Conservation (phyloP, 2,329 filamentous ascomycete genomes). For the Delphinella strobiligena region DNA sequence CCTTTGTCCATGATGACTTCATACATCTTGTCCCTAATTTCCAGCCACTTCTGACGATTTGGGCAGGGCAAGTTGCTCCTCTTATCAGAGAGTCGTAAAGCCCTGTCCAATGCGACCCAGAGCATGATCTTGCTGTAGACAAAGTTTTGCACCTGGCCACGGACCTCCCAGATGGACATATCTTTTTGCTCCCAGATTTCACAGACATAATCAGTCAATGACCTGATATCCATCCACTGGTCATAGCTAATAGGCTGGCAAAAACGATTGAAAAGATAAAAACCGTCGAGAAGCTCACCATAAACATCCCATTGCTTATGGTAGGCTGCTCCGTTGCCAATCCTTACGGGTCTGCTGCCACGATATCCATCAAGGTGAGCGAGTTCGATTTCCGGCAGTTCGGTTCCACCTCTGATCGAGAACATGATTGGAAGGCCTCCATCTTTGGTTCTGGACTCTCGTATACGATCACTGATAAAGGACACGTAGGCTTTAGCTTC, state of each 20-base stretch:
- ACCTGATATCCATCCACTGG: conserved; percentile 58
- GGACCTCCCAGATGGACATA: conserved; percentile 77
- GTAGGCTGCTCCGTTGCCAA: conserved; percentile 65
- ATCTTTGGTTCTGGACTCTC: conserved; percentile 46
- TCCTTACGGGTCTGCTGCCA: conserved; percentile 58
- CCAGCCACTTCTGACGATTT: conserved; percentile 42
- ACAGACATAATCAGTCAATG: conserved; percentile 59
- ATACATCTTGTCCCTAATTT: conserved; percentile 54
- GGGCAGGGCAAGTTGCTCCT: conserved; percentile 59
- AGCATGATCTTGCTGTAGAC: conserved; percentile 74
- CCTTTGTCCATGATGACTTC: conserved; percentile 71
- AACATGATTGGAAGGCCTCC: conserved; percentile 70
- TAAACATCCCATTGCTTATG: conserved; percentile 73
- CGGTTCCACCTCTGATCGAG: conserved; percentile 58
- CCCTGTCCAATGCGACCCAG: conserved; percentile 62
- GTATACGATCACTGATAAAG: conserved; percentile 62
- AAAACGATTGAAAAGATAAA: conserved; percentile 46
- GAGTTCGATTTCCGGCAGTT: conserved; percentile 60
- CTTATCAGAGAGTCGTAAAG: conserved; percentile 31
- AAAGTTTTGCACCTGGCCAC: conserved; percentile 64
- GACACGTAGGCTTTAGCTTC: conserved; percentile 70
- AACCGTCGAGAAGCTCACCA: conserved; percentile 45
- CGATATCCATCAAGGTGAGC: conserved; percentile 61
- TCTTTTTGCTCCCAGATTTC: conserved; percentile 54
- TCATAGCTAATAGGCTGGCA: conserved; percentile 59